phyloP scores from a whole-genome alignment of 2,329 filamentous ascomycete species.

The Aspergillus pseudoterreus region DNA sequence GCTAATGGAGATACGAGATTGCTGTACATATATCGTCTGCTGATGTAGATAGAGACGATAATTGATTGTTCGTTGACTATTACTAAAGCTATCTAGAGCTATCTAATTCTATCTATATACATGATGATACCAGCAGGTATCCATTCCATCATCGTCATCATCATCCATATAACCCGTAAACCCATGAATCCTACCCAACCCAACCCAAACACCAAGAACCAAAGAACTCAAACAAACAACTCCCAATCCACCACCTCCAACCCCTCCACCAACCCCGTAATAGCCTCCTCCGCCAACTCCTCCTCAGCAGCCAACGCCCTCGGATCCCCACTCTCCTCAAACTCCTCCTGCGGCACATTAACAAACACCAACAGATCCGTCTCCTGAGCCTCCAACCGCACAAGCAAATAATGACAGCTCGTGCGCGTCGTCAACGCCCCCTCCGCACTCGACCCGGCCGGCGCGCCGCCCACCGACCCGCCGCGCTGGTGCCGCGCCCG shows the following conservation, averaged over 20 bases:
- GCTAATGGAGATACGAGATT: background rate
- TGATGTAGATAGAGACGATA: too few species aligned
- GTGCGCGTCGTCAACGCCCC: constrained; percentile 42
- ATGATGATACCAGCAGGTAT: background rate
- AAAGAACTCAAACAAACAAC: constrained; percentile 54
- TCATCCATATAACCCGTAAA: background rate
- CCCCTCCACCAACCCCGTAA: constrained; percentile 59
- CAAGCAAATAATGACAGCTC: constrained; percentile 70
- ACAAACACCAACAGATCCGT: constrained; percentile 83
- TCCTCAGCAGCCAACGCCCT: constrained; percentile 68
- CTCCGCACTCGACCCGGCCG: constrained; percentile 17
- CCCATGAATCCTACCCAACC: background rate
- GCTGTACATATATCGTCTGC: too few species aligned
- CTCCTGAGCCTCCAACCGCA: constrained; percentile 68
- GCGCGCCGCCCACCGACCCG: constrained; percentile 13
- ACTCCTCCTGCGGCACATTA: constrained; percentile 80
- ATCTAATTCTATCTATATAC: constrained; percentile 1
- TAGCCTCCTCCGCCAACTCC: constrained; percentile 37
- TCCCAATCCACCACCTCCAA: constrained; percentile 79
- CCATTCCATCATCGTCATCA: background rate
- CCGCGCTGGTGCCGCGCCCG: constrained; percentile 10
- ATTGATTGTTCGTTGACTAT: too few species aligned
- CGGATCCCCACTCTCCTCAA: constrained; percentile 64
- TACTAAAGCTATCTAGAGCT: background rate
- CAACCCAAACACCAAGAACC: background rate